Evolutionary conservation across 1,284 basidiomycete genomes (phyloP), one percentile per base, ranked within the genome.

Genomic region (Microbotryum intermedium): DNA sequence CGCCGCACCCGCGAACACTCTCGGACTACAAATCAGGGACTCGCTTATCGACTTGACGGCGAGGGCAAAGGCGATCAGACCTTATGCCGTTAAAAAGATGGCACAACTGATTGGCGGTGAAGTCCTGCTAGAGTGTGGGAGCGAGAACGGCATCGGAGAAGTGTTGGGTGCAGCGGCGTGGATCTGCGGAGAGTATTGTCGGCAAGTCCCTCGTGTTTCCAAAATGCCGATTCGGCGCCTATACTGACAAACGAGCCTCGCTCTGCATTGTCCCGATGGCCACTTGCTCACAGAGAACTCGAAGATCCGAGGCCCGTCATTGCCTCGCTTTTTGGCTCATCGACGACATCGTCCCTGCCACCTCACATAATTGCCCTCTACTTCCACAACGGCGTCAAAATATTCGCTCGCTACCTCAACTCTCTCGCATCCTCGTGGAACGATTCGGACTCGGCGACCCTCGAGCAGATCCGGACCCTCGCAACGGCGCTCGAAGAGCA

Each of bases 161-260:
- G 81, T 94, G 9, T 76, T 97, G 2, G 89, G 87, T 79, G 93
- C 92, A 2, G 91, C 90, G 6, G 90, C 90, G 1, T 97, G 89
- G 87, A 88, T 97, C 65, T 90, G 88, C 68, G 93, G 93, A 28
- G 95, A 98, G 75, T 92, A 91, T 73, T 85, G 87, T 79, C 79
- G 83, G 85, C 85, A 61, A 67, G 86, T 52, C n/a, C n/a, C n/a
- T n/a, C n/a, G n/a, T n/a, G n/a, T n/a, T n/a, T n/a, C n/a, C n/a
- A n/a, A n/a, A n/a, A n/a, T n/a, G n/a, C n/a, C n/a, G n/a, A n/a
- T n/a, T n/a, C n/a, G n/a, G n/a, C n/a, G n/a, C n/a, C n/a, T n/a
- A n/a, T n/a, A n/a, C n/a, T n/a, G n/a, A n/a, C n/a, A n/a, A n/a
- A n/a, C n/a, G n/a, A n/a, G n/a, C n/a, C n/a, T n/a, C n/a, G n/a